Evolutionary conservation across 2,329 filamentous ascomycete species (phyloP).

Genomic region (Aureobasidium musti): DNA sequence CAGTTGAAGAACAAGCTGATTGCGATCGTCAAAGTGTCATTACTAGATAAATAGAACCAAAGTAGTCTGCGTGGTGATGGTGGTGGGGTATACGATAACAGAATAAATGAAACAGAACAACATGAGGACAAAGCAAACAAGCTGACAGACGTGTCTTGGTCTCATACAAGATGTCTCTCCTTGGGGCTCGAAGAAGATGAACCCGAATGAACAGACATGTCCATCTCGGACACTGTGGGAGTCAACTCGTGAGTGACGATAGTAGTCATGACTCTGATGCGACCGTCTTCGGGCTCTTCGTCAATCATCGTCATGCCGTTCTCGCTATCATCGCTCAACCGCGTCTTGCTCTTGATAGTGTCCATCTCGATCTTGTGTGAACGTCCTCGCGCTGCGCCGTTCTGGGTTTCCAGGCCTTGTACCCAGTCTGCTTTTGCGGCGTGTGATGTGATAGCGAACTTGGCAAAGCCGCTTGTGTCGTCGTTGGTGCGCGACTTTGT

Average conservation of each 20-base stretch:
- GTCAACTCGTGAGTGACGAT: slow-evolving; percentile 9
- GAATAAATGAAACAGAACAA: not conserved
- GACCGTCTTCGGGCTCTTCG: not conserved
- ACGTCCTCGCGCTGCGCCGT: slow-evolving; percentile 48
- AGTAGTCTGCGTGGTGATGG: not conserved
- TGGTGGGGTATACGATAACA: not conserved
- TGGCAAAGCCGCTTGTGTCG: slow-evolving; percentile 10
- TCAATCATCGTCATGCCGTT: not conserved
- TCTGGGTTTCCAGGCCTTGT: slow-evolving; percentile 36
- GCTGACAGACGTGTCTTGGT: not conserved
- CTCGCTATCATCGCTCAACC: not conserved
- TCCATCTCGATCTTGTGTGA: slow-evolving; percentile 20
- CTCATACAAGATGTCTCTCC: slow-evolving; percentile 17
- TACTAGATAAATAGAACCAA: not conserved
- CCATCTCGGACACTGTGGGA: not conserved
- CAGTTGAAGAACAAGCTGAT: not conserved
- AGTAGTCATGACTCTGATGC: slow-evolving; percentile 21
- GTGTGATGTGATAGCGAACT: slow-evolving; percentile 11
- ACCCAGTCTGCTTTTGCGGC: slow-evolving; percentile 6
- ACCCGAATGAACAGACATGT: not conserved
- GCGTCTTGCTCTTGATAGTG: not conserved
- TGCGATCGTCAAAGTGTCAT: slow-evolving; percentile 6
- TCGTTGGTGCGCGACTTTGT: not conserved
- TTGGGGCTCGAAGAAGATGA: not conserved
- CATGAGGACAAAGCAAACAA: not conserved